These are phyloP conservation scores for Anthracocystis walkeri DNA, from an alignment of 1,284 basidiomycete species.

Conservation along the genomic window DNA sequence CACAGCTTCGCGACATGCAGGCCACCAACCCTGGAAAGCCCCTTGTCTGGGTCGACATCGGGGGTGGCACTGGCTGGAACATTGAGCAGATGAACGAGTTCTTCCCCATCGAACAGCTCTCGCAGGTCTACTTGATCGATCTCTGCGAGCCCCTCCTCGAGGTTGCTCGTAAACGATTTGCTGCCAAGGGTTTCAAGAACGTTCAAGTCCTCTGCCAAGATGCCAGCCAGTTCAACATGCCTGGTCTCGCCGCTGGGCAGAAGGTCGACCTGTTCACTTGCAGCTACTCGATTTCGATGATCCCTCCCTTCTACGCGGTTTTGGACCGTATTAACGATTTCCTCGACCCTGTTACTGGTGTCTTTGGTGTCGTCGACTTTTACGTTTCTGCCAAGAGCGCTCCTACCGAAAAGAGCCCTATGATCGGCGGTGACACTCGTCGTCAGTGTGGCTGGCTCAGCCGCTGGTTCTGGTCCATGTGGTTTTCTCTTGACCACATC, in stretches of 20 bases:
- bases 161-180: slow-evolving; percentile 79
- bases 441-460: slow-evolving; percentile 80
- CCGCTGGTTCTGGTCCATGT: slow-evolving; percentile 77
- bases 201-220: slow-evolving; percentile 82
- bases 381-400: slow-evolving; percentile 79
- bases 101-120: slow-evolving; percentile 72
- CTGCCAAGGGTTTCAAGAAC: slow-evolving; percentile 79
- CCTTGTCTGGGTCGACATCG: slow-evolving; percentile 84
- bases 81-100: slow-evolving; percentile 84
- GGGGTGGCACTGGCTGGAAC: slow-evolving; percentile 85
- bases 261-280: slow-evolving; percentile 69
- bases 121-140: slow-evolving; percentile 79
- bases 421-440: slow-evolving; percentile 77
- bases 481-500: slow-evolving; percentile 84
- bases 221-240: slow-evolving; percentile 78
- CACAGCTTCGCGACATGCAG: slow-evolving; percentile 75
- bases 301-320: slow-evolving; percentile 78
- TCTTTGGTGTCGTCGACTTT: slow-evolving; percentile 82
- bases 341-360: slow-evolving; percentile 76
- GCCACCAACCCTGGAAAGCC: slow-evolving; percentile 71
- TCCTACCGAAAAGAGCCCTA: slow-evolving; percentile 73
- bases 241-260: slow-evolving; percentile 67
- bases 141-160: slow-evolving; percentile 81
- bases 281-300: slow-evolving; percentile 71
- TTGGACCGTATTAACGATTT: slow-evolving; percentile 80